Base-by-base conservation (phyloP, 768 basidiomycete genomes). In the Coprinopsis strossmayeri region DNA sequence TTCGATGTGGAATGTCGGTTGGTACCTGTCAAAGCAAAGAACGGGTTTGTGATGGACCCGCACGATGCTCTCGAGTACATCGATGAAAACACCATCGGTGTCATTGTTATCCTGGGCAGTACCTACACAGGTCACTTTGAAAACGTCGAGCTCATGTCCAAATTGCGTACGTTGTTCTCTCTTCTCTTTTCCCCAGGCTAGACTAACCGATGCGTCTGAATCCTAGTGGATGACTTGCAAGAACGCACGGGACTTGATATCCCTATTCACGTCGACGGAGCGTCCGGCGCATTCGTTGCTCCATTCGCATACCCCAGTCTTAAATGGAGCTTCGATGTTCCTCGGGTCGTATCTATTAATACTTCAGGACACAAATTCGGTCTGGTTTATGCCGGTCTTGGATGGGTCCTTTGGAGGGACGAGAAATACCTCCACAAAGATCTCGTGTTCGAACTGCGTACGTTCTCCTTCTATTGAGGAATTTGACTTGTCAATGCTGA, bases 11-110 rank as follows among this genome's bases (percentile, higher is more conserved):
- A 84, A 54, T 68, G 68, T n/a, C 69, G 72, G 38, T 59, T 74
- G 43, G 74, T 74, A 12, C 73, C 72, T 20, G 72, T 74, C 13
- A 73, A 69, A 46, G 64, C 61, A 0, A 60, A 64, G n/a, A 70
- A 65, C 28, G 69, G 71, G 40, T 74, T 74, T 53, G 67, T 77
- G 49, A 77, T 82, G 77, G 64, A 73, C 48, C 76, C 81, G 0
- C 65, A 76, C 49, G 73, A 80, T 24, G 80, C 80, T 1, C 64
- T 82, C 24, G 65, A 76, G 49, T 76, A 64, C 51, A 77, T 82
- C 38, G 82, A 86, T 60, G 82, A 86, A 62, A 84, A 84, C 62
- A 81, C 78, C 3, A 85, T 84, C 54, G 79, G 81, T 27, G 73
- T 84, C 25, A 81, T 82, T 55, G 77, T 76, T 45, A 77, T 77